A percentile compares a stretch with the other conserved stretches of the same genome.
Conservation (phyloP, 495 filamentous ascomycete genomes). For the Baudoinia panamericana region DNA sequence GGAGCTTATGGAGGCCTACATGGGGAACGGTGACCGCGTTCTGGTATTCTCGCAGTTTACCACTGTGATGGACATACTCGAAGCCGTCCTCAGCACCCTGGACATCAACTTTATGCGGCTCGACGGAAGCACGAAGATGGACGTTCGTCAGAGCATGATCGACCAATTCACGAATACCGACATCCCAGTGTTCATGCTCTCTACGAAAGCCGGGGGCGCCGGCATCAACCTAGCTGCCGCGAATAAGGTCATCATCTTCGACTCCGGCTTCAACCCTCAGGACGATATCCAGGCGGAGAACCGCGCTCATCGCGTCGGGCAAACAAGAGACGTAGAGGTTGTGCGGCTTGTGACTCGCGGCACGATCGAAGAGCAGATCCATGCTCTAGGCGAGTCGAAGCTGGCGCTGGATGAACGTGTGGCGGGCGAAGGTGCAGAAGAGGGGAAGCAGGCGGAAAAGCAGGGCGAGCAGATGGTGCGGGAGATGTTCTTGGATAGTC, state of each 20-base stretch:
- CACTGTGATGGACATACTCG: slow-evolving; percentile 78
- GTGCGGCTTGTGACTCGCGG: slow-evolving; percentile 63
- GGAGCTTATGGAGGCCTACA: slow-evolving; percentile 57
- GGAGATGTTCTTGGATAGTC: slow-evolving; percentile 43
- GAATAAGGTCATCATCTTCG: slow-evolving; percentile 96
- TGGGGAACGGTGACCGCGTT: slow-evolving; percentile 69
- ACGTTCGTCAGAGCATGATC: slow-evolving; percentile 71
- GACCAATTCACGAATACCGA: slow-evolving; percentile 67
- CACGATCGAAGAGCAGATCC: slow-evolving; percentile 89
- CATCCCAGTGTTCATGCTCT: slow-evolving; percentile 84
- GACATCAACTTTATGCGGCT: slow-evolving; percentile 64
- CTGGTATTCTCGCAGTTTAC: slow-evolving; percentile 90
- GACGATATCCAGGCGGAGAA: slow-evolving; percentile 95
- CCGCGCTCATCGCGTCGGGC: slow-evolving; percentile 86
- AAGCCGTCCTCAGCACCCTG: slow-evolving; percentile 62
- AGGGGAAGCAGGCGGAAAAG: slow-evolving; percentile 38
- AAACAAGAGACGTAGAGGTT: slow-evolving; percentile 79
- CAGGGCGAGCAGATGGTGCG: slow-evolving; percentile 49
- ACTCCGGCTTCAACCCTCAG: slow-evolving; percentile 90
- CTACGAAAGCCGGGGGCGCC: slow-evolving; percentile 84
- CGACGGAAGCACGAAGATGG: slow-evolving; percentile 72
- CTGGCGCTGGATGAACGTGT: slow-evolving; percentile 82
- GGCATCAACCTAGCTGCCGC: slow-evolving; percentile 90
- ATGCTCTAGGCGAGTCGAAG: slow-evolving; percentile 79
- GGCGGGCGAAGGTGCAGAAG: slow-evolving; percentile 38